Conservation (phyloP, 352 stramenopile genomes). For the Phytopythium chamaehyphon region DNA sequence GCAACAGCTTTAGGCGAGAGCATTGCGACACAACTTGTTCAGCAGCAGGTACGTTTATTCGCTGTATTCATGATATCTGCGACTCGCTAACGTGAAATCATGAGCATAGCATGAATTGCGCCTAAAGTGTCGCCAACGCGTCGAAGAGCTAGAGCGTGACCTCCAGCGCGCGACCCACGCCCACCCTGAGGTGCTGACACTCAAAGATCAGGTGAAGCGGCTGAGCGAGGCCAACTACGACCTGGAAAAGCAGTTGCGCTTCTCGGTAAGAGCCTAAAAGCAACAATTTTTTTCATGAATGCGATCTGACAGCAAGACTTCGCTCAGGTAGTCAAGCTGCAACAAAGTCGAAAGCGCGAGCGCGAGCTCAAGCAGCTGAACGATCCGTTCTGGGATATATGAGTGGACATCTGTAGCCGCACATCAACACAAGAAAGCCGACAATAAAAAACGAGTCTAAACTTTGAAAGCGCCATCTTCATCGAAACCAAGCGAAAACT, state of each 20-base stretch:
- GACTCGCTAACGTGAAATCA: background rate
- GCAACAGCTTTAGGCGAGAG: constrained; percentile 54
- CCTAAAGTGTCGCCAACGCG: constrained; percentile 40
- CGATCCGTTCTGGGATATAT: constrained; percentile 60
- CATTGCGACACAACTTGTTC: constrained; percentile 61
- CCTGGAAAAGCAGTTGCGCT: constrained; percentile 60
- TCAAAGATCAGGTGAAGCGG: constrained; percentile 35
- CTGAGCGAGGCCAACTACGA: constrained; percentile 38
- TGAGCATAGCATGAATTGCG: constrained; percentile 45
- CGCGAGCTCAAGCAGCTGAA: constrained; percentile 60
- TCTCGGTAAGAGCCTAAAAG: constrained; percentile 26
- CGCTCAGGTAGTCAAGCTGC: constrained; percentile 69
- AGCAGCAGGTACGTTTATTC: constrained; percentile 39
- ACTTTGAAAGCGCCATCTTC: too few relatives aligned
- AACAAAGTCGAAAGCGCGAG: constrained; percentile 64
- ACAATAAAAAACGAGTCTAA: background rate
- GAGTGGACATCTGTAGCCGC: background rate
- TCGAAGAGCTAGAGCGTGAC: constrained; percentile 33
- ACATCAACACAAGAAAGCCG: background rate
- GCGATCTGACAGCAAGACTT: too few relatives aligned
- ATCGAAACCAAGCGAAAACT: too few relatives aligned
- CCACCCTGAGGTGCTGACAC: constrained; percentile 41
- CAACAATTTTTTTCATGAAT: background rate
- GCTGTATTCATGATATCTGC: background rate
- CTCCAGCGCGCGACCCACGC: constrained; percentile 38